Evolutionary conservation across 148 eudicot species (phyloP).

Genomic region (Camellia sinensis): DNA sequence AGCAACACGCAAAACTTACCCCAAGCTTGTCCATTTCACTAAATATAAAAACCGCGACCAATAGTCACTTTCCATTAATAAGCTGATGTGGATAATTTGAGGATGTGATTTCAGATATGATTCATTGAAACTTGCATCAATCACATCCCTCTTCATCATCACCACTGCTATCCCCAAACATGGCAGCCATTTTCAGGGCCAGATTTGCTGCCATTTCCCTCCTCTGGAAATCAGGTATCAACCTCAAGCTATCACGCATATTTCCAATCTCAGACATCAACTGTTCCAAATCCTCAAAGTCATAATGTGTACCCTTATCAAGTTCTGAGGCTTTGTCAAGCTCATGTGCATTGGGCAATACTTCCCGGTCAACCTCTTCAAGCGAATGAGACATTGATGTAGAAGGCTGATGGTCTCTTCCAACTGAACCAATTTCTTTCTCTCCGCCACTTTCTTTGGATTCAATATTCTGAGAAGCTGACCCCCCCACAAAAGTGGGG

Average conservation of each 20-base stretch:
- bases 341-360: constrained; percentile 20
- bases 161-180: constrained; percentile 86
- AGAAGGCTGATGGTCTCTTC: constrained; percentile 40
- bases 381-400: constrained; percentile 36
- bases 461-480: constrained; percentile 20
- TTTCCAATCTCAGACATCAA: constrained; percentile 90
- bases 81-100: background rate
- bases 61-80: background rate
- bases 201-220: constrained; percentile 93
- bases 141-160: constrained; percentile 66
- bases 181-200: constrained; percentile 87
- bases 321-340: constrained; percentile 27
- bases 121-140: background rate
- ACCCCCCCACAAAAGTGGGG: constrained; percentile 15
- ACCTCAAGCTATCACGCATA: constrained; percentile 65
- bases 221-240: constrained; percentile 96
- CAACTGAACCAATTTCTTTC: constrained; percentile 16
- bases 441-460: constrained; percentile 19
- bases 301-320: constrained; percentile 50
- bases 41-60: background rate
- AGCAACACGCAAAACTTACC: background rate
- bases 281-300: constrained; percentile 76
- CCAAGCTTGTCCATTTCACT: constrained; percentile 6
- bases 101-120: background rate
- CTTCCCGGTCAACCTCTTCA: constrained; percentile 32